Percentiles rank a stretch among this genome's conserved stretches.
These are phyloP conservation scores for Desmodesmus armatus DNA, from an alignment of 139 green algal species.

Conservation along the genomic window DNA sequence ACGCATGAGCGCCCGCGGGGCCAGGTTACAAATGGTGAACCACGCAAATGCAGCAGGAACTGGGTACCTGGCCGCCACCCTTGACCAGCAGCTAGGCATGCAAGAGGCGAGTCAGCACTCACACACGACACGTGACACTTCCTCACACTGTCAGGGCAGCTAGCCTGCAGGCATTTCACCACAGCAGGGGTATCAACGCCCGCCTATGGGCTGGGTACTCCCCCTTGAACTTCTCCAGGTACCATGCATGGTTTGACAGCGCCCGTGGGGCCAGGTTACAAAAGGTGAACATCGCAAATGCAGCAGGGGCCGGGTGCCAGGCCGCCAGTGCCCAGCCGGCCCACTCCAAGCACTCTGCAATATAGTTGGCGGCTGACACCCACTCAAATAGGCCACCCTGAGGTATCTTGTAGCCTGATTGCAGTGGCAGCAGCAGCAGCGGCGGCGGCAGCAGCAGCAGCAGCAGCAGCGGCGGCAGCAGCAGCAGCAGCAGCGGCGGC, in stretches of 20 bases:
- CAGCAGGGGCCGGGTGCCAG: constrained; percentile 50
- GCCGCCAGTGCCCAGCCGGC: constrained; percentile 67
- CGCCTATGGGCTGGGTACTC: constrained; percentile 60
- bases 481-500: neutral
- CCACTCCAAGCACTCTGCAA: constrained; percentile 83
- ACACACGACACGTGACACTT: too few species aligned
- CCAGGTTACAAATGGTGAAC: too few species aligned
- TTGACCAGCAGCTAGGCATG: too few species aligned
- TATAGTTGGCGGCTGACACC: constrained; percentile 84
- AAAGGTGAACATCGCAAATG: constrained; percentile 80
- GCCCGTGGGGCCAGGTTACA: constrained; percentile 74
- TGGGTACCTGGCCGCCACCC: too few species aligned
- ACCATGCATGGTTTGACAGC: constrained; percentile 70
- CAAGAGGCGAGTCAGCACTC: too few species aligned
- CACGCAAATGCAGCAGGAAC: too few species aligned
- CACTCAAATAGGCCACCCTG: constrained; percentile 77
- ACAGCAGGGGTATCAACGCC: constrained; percentile 80
- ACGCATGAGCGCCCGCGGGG: too few species aligned
- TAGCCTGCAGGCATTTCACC: too few species aligned
- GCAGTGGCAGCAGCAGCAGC: neutral
- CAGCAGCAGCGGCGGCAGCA: neutral
- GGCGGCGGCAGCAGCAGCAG: neutral
- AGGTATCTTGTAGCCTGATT: constrained; percentile 52
- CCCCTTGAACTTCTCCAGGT: constrained; percentile 65
- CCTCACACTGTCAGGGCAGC: too few species aligned